Conservation (phyloP, 768 basidiomycete genomes). For the Cyclocybe aegerita region DNA sequence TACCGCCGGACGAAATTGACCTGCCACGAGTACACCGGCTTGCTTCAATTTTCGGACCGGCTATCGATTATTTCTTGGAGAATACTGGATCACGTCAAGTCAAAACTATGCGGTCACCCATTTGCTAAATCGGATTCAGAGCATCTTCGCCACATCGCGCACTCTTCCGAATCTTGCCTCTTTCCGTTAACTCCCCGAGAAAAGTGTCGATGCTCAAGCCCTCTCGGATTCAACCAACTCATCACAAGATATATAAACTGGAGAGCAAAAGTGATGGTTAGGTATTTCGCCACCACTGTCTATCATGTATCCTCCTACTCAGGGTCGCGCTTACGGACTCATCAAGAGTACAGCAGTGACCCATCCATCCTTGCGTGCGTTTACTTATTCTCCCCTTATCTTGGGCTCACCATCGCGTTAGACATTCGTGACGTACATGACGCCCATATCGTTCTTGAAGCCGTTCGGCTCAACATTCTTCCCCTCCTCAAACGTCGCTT, state of each 20-base stretch:
- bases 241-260: conserved; percentile 23
- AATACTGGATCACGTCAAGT: conserved; percentile 1
- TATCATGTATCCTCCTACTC: conserved; percentile 19
- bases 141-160: conserved; percentile 11
- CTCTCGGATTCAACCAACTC: conserved; percentile 13
- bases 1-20: conserved; percentile 24
- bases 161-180: conserved; percentile 19
- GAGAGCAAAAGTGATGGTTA: background rate
- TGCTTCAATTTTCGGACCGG: conserved; percentile 20
- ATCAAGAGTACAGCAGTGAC: conserved; percentile 33
- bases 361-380: conserved; percentile 49
- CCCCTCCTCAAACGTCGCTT: conserved; percentile 73
- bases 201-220: conserved; percentile 23
- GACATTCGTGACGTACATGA: conserved; percentile 81
- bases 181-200: conserved; percentile 45
- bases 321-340: conserved; percentile 16
- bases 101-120: no score
- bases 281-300: conserved; percentile 1
- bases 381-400: background rate
- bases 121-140: background rate
- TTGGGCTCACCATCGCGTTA: conserved; percentile 20
- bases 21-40: conserved; percentile 15
- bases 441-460: conserved; percentile 75
- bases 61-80: conserved; percentile 10
- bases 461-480: conserved; percentile 67